Base-by-base conservation (phyloP, 305 asterid species). In the Rubia balearica region DNA sequence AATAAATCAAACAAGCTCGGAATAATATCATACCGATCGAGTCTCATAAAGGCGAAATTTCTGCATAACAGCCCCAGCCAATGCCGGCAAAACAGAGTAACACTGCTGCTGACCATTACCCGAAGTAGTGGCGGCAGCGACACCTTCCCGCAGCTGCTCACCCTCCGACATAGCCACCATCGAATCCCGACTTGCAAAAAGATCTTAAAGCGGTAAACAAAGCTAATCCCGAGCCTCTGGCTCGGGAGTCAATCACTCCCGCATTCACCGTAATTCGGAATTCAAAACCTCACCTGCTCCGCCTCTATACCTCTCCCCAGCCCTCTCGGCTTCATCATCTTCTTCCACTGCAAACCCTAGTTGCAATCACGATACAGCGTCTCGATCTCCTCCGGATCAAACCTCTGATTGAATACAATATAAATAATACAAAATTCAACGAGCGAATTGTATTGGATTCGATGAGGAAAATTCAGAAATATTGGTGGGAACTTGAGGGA, bases 1-100 rank as follows among this genome's bases (percentile, higher is more conserved):
- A 48, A 46, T 48, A 14, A 7, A 16, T 49, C 56, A 49, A 49
- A 49, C n/a, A 7, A 6, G 8, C 56, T 49, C 19, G 1, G 17
- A 40, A 33, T 3, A 10, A 69, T 51, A 53, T 7, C 10, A 57
- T 57, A 95, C 99, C 98, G 99, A 88, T 80, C 76, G 87, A 75
- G 99, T 95, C 85, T 90, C 91, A 43, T 90, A 95, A 53, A 95
- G 96, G 74, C 96, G 86, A 84, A 95, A 95, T 85, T 95, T 91
- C 88, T 92, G 94, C 92, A 95, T 86, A 82, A 84, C 83, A 62
- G 92, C 90, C 67, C 82, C 86, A 4, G 83, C 71, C 36, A 80
- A 77, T 41, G 68, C 33, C 11, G 55, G 27, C 8, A 75, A 78
- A 70, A 77, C 68, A 48, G 65, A 74, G 33, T 76, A 74, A 66